Conservation (phyloP, 2,329 filamentous ascomycete genomes). For the Aspergillus aculeatus region DNA sequence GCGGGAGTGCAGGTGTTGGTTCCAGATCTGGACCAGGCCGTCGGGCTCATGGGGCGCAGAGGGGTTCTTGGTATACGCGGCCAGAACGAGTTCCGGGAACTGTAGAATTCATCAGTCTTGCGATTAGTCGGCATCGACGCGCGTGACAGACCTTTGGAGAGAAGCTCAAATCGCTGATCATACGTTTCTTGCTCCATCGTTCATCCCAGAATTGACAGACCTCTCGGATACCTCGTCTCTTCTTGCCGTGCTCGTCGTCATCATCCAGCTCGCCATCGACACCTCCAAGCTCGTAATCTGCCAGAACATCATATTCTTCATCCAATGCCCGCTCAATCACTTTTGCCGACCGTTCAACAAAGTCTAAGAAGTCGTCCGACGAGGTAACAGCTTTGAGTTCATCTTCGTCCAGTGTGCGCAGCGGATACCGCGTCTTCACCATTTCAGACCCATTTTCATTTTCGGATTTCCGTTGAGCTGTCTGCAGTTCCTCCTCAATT, state of each 20-base stretch:
- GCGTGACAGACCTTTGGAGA: slow-evolving; percentile 68
- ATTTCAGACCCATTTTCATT: slow-evolving; percentile 42
- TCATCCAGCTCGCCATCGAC: slow-evolving; percentile 72
- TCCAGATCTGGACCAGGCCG: slow-evolving; percentile 95
- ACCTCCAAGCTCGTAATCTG: slow-evolving; percentile 85
- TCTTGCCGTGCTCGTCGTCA: slow-evolving; percentile 60
- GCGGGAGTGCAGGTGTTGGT: slow-evolving; percentile 86
- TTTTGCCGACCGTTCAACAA: slow-evolving; percentile 92
- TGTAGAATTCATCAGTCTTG: slow-evolving; percentile 26
- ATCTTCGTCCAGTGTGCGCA: slow-evolving; percentile 75
- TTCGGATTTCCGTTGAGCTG: slow-evolving; percentile 54
- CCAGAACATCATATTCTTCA: slow-evolving; percentile 92
- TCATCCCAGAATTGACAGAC: slow-evolving; percentile 92
- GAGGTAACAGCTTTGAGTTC: slow-evolving; percentile 87
- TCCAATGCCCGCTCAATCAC: slow-evolving; percentile 94
- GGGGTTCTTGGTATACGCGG: slow-evolving; percentile 96
- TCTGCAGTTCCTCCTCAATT: slow-evolving; percentile 87
- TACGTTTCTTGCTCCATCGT: slow-evolving; percentile 93
- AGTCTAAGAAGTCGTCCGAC: slow-evolving; percentile 90
- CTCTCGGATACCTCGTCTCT: slow-evolving; percentile 62
- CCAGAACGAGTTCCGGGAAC: slow-evolving; percentile 87
- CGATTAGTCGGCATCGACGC: neutral
- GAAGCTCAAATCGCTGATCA: slow-evolving; percentile 94
- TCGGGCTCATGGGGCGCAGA: slow-evolving; percentile 91
- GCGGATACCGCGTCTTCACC: slow-evolving; percentile 64